A percentile compares a stretch with the other conserved stretches of the same genome.
Conservation (phyloP, 2,329 filamentous ascomycete species). For the Fusarium veterinarium region DNA sequence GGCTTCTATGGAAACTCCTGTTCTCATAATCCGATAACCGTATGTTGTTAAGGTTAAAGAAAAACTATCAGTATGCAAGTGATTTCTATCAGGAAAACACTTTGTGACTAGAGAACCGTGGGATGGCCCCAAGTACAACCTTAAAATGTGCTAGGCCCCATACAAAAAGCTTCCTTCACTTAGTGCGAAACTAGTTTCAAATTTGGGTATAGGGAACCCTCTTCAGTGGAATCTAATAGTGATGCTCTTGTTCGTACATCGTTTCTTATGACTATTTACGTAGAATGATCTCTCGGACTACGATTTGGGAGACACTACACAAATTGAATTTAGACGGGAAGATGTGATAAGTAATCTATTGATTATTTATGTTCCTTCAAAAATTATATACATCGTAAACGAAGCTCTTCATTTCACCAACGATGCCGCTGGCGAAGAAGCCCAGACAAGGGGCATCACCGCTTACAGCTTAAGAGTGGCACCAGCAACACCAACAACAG, state of each 20-base stretch:
- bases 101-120: not conserved
- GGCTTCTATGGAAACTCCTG: not conserved
- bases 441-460: not conserved
- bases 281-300: not conserved
- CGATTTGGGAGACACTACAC: not conserved
- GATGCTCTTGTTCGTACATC: not conserved
- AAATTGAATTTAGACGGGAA: not conserved
- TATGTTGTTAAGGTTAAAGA: not conserved
- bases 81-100: not conserved
- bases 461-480: conserved; percentile 52
- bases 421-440: not conserved
- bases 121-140: too few relatives aligned
- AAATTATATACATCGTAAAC: conserved; percentile 25
- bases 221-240: too few relatives aligned
- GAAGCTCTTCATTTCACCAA: not conserved
- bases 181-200: too few relatives aligned
- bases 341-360: not conserved
- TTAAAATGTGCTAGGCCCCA: too few relatives aligned
- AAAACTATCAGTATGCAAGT: not conserved
- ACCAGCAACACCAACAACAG: conserved; percentile 55
- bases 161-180: too few relatives aligned
- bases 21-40: too few relatives aligned
- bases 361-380: conserved; percentile 8
- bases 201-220: too few relatives aligned
- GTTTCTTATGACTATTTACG: not conserved